These are phyloP conservation scores for Nitzschia sp. DNA, from an alignment of 108 stramenopile species.

Conservation along the genomic window DNA sequence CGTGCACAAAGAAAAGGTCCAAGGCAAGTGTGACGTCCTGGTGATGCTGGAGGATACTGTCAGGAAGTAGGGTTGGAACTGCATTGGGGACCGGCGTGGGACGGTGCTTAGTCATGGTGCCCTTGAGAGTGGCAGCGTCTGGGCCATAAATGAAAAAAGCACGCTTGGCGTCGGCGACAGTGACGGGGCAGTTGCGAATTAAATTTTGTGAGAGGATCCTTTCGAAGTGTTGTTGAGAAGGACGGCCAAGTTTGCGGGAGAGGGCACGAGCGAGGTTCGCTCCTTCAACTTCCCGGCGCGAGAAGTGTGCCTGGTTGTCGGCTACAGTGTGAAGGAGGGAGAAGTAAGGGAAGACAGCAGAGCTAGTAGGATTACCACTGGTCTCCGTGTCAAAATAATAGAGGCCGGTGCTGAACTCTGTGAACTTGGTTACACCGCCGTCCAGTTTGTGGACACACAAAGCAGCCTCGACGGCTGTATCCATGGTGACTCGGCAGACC, in stretches of 20 bases:
- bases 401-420: too few species aligned
- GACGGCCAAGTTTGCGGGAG: slow-evolving; percentile 9
- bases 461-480: slow-evolving; percentile 8
- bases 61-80: slow-evolving; percentile 15
- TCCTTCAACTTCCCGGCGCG: too few species aligned
- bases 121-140: slow-evolving; percentile 22
- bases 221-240: slow-evolving; percentile 2
- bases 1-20: slow-evolving; percentile 46
- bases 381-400: too few species aligned
- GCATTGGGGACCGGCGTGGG: not conserved
- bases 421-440: not conserved
- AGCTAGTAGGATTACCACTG: too few species aligned
- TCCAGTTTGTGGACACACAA: slow-evolving; percentile 14
- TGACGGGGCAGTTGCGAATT: slow-evolving; percentile 37
- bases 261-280: slow-evolving; percentile 17
- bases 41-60: slow-evolving; percentile 22
- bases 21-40: slow-evolving; percentile 27
- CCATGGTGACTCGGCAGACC: slow-evolving; percentile 25
- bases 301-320: too few species aligned
- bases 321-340: too few species aligned
- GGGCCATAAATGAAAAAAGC: slow-evolving; percentile 30
- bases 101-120: not conserved
- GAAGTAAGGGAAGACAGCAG: too few species aligned
- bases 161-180: not conserved
- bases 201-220: slow-evolving; percentile 31